A percentile compares a stretch with the other conserved stretches of the same genome.
These are phyloP conservation scores for Trypanosomatidae sp. DNA, from an alignment of 208 protist genomes.

Conservation along the genomic window DNA sequence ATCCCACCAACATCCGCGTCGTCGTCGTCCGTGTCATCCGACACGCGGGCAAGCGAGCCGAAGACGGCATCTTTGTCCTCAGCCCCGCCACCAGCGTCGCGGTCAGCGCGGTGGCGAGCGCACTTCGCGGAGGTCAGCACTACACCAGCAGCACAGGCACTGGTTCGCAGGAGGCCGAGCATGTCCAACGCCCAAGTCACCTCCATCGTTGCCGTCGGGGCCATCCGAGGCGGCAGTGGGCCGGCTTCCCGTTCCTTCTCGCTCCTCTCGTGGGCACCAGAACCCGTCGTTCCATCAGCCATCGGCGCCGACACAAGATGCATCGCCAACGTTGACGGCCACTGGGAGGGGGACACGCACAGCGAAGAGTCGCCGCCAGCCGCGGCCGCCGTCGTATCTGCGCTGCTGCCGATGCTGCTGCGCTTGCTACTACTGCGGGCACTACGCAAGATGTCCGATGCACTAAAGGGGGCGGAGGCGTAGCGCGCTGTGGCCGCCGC, in stretches of 20 bases:
- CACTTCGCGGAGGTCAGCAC: background rate
- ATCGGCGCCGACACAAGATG: background rate
- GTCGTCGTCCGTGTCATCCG: conserved; percentile 1
- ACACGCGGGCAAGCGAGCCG: background rate
- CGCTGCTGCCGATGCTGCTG: background rate
- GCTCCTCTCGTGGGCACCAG: background rate
- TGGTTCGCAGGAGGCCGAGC: conserved; percentile 5
- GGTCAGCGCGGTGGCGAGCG: background rate
- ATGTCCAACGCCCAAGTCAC: conserved; percentile 21
- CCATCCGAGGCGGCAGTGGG: background rate
- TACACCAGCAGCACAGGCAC: conserved; percentile 9
- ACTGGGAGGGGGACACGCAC: background rate
- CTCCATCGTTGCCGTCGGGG: conserved; percentile 8
- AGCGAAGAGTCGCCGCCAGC: conserved; percentile 1
- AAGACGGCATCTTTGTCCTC: background rate
- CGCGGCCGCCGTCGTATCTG: background rate
- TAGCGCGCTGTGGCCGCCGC: conserved; percentile 1
- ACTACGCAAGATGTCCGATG: background rate
- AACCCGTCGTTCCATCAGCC: background rate
- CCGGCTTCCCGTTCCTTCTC: background rate
- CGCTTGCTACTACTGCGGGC: background rate
- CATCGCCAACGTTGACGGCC: conserved; percentile 2
- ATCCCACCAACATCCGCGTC: background rate
- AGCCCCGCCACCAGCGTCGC: background rate
- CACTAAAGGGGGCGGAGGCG: conserved; percentile 12